Evolutionary conservation across 1,284 basidiomycete genomes (phyloP).

Genomic region (Phenoliferia sp.): DNA sequence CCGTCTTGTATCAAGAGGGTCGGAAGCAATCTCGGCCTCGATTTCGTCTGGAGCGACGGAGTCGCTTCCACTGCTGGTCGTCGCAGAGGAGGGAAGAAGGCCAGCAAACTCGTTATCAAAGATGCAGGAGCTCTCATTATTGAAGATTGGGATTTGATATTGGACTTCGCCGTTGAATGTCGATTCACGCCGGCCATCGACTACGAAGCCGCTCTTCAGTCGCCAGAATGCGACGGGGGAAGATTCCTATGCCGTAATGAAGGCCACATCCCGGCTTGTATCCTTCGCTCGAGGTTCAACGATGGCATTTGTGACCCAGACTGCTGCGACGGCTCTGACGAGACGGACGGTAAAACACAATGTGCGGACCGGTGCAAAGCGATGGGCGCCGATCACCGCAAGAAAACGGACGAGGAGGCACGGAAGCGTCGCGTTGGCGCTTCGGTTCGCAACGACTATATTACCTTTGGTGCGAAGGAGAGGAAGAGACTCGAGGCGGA

Average conservation of each 20-base stretch:
- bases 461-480: constrained; percentile 79
- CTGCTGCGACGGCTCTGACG: constrained; percentile 98
- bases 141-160: constrained; percentile 30
- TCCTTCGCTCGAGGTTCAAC: constrained; percentile 79
- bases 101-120: constrained; percentile 30
- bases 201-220: constrained; percentile 21
- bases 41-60: constrained; percentile 36
- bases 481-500: constrained; percentile 67
- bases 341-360: constrained; percentile 58
- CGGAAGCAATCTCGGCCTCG: constrained; percentile 28
- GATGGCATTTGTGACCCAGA: constrained; percentile 92
- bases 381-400: constrained; percentile 65
- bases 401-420: constrained; percentile 62
- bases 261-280: constrained; percentile 75
- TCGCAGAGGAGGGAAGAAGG: constrained; percentile 21
- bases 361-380: constrained; percentile 76
- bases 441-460: constrained; percentile 84
- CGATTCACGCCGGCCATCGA: constrained; percentile 13
- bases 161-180: constrained; percentile 28
- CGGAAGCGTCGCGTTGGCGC: constrained; percentile 67
- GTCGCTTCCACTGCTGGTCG: constrained; percentile 26
- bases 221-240: constrained; percentile 27
- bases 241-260: constrained; percentile 81
- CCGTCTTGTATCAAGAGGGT: constrained; percentile 46
- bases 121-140: constrained; percentile 25